Conservation (phyloP, 164 flowering plant genomes). For the Sedum album region DNA sequence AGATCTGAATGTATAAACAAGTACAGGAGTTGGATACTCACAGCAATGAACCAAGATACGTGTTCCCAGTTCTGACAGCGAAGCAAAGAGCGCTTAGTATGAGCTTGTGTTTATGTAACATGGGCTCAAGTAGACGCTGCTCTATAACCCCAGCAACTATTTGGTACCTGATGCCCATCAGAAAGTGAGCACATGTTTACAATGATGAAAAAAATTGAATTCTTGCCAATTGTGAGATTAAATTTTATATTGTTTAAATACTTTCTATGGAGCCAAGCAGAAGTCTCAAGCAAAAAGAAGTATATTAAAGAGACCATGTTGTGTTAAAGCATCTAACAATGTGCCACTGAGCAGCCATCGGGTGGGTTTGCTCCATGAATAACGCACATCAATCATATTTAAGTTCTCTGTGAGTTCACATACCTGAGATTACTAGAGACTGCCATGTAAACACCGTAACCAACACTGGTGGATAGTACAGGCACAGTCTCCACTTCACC, state of each 20-base stretch:
- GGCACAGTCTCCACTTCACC: slow-evolving; percentile 81
- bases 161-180: slow-evolving; percentile 62
- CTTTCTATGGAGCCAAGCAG: too few species aligned
- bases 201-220: background rate
- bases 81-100: slow-evolving; percentile 82
- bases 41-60: slow-evolving; percentile 90
- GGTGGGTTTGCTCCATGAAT: too few species aligned
- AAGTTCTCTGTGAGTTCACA: slow-evolving; percentile 6
- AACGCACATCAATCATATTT: background rate
- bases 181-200: background rate
- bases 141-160: slow-evolving; percentile 86
- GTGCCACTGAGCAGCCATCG: too few species aligned
- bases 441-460: slow-evolving; percentile 95
- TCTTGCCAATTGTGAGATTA: background rate
- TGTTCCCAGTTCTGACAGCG: slow-evolving; percentile 91
- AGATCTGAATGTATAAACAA: background rate
- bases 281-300: too few species aligned
- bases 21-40: slow-evolving; percentile 28
- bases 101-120: slow-evolving; percentile 75
- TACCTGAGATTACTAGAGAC: slow-evolving; percentile 97
- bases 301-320: too few species aligned
- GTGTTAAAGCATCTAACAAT: background rate
- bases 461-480: slow-evolving; percentile 74
- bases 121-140: slow-evolving; percentile 79
- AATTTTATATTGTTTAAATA: background rate